Evolutionary conservation across 176 grass and related monocot genomes (phyloP).

Genomic region (Zea luxurians): DNA sequence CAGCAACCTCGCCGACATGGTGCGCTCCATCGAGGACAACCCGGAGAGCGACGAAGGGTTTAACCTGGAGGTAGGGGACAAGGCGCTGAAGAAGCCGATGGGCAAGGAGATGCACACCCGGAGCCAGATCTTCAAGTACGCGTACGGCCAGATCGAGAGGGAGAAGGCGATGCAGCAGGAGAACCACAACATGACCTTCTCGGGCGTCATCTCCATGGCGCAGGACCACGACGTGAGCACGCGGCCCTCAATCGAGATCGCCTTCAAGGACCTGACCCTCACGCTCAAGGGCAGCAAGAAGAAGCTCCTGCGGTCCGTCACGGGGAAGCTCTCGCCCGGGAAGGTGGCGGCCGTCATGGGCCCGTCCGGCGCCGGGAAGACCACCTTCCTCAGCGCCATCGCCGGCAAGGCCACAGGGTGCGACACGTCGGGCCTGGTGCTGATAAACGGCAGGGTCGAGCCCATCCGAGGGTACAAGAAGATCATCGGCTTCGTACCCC

Average conservation of each 20-base stretch:
- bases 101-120: conserved; percentile 74
- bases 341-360: conserved; percentile 94
- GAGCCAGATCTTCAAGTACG: conserved; percentile 96
- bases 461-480: conserved; percentile 90
- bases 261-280: conserved; percentile 83
- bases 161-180: conserved; percentile 94
- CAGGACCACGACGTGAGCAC: conserved; percentile 58
- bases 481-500: conserved; percentile 96
- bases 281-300: conserved; percentile 88
- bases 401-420: conserved; percentile 99
- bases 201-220: conserved; percentile 89
- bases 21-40: conserved; percentile 61
- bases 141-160: conserved; percentile 97
- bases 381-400: conserved; percentile 84
- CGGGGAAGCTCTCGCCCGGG: conserved; percentile 83
- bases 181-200: conserved; percentile 88
- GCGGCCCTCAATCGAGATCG: conserved; percentile 71
- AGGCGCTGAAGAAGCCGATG: conserved; percentile 65
- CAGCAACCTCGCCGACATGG: conserved; percentile 66
- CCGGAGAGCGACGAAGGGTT: conserved; percentile 61
- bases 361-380: conserved; percentile 91
- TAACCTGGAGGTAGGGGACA: conserved; percentile 72
- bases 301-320: conserved; percentile 73
- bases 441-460: conserved; percentile 92
- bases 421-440: conserved; percentile 58